Evolutionary conservation across 202 grass and related monocot species (phyloP).

Genomic region (Sporobolus alterniflorus): DNA sequence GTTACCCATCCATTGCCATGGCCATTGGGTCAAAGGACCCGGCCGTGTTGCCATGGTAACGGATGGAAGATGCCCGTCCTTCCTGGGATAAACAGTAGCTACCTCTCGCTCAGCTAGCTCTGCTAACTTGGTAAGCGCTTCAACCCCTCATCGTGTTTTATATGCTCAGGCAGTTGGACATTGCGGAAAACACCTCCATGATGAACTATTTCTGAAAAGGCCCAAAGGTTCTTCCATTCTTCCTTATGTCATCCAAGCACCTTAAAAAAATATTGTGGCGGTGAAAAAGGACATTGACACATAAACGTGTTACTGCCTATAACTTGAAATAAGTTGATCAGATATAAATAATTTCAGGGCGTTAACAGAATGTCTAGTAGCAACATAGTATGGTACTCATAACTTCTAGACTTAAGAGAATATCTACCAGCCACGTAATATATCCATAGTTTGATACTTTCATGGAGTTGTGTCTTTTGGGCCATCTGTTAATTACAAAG

Average conservation of each 20-base stretch:
- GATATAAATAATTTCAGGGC: not conserved
- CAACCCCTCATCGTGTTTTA: slow-evolving; percentile 23
- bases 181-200: slow-evolving; percentile 23
- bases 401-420: not conserved
- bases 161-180: slow-evolving; percentile 10
- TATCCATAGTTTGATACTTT: not conserved
- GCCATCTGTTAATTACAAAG: not conserved
- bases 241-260: not conserved
- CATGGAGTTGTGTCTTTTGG: not conserved
- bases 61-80: not conserved
- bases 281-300: not conserved
- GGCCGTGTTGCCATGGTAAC: slow-evolving; percentile 64
- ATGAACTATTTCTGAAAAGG: not conserved
- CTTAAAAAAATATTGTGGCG: too few species aligned
- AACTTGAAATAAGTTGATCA: not conserved
- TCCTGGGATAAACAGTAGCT: slow-evolving; percentile 12
- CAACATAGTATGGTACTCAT: not conserved
- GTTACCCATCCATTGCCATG: slow-evolving; percentile 71
- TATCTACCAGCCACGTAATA: not conserved
- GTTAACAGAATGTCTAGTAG: not conserved
- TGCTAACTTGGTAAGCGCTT: slow-evolving; percentile 20
- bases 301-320: not conserved
- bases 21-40: slow-evolving; percentile 67
- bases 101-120: not conserved
- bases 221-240: not conserved